Conservation (phyloP, 768 basidiomycete species). For the Phaeolepiota aurea region DNA sequence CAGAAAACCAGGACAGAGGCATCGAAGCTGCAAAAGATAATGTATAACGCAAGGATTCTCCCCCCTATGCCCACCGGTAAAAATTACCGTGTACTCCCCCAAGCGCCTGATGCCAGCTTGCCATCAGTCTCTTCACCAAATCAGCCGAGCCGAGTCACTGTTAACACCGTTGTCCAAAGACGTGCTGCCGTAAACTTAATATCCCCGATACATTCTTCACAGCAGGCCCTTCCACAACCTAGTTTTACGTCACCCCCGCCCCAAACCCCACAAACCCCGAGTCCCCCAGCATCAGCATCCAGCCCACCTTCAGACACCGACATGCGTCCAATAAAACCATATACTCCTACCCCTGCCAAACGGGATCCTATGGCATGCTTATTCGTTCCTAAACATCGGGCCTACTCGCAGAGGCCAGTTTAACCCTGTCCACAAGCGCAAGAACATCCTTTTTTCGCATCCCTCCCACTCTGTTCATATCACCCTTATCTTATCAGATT, state of each 20-base stretch:
- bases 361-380: conserved; percentile 54
- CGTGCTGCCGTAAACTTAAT: conserved; percentile 18
- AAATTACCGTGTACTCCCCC: conserved; percentile 31
- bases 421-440: too few species aligned
- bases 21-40: conserved; percentile 53
- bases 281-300: conserved; percentile 7
- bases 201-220: conserved; percentile 2
- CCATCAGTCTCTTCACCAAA: conserved; percentile 24
- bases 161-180: conserved; percentile 37
- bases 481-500: conserved; percentile 12
- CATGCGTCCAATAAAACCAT: conserved; percentile 7
- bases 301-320: conserved; percentile 5
- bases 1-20: conserved; percentile 72
- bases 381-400: conserved; percentile 74
- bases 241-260: conserved; percentile 8
- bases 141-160: conserved; percentile 35
- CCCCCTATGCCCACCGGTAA: conserved; percentile 47
- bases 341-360: conserved; percentile 30
- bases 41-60: conserved; percentile 44
- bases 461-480: not conserved
- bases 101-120: conserved; percentile 21
- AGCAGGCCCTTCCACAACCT: not conserved
- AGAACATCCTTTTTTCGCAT: conserved; percentile 4
- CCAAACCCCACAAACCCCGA: conserved; percentile 10
- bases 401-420: conserved; percentile 45